These are phyloP conservation scores for Scheffersomyces spartinae DNA, from an alignment of 805 yeast genomes.

Conservation along the genomic window DNA sequence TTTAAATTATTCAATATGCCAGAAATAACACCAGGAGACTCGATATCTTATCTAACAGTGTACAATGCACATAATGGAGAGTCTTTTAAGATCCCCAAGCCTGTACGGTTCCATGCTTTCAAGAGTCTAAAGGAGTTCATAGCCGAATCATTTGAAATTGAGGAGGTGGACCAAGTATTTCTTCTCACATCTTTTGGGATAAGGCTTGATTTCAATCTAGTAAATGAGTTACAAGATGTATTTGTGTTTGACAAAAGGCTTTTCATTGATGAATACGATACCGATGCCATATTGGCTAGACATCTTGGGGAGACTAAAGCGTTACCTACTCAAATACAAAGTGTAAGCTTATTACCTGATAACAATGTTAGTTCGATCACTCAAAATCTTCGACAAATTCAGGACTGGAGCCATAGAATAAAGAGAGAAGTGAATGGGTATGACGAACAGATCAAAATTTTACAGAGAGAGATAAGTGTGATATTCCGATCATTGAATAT, in stretches of 20 bases:
- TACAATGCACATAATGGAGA: constrained; percentile 30
- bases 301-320: constrained; percentile 8
- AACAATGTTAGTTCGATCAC: constrained; percentile 15
- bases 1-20: no score
- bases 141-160: constrained; percentile 15
- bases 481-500: constrained; percentile 36
- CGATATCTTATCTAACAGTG: constrained; percentile 14
- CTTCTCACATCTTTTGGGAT: constrained; percentile 57
- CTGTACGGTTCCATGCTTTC: constrained; percentile 26
- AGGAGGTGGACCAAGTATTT: constrained; percentile 24
- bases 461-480: constrained; percentile 22
- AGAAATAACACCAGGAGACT: no score
- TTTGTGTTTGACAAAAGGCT: constrained; percentile 54
- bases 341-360: constrained; percentile 4
- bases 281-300: constrained; percentile 3
- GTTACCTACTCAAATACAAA: constrained; percentile 3
- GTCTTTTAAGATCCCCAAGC: constrained; percentile 22
- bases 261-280: constrained; percentile 24
- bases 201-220: constrained; percentile 42
- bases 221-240: constrained; percentile 41
- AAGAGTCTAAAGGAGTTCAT: constrained; percentile 18
- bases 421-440: constrained; percentile 21
- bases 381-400: constrained; percentile 23
- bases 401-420: constrained; percentile 5
- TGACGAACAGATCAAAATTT: constrained; percentile 15